Evolutionary conservation across 148 eudicot species (phyloP).

Genomic region (Diospyros kaki): DNA sequence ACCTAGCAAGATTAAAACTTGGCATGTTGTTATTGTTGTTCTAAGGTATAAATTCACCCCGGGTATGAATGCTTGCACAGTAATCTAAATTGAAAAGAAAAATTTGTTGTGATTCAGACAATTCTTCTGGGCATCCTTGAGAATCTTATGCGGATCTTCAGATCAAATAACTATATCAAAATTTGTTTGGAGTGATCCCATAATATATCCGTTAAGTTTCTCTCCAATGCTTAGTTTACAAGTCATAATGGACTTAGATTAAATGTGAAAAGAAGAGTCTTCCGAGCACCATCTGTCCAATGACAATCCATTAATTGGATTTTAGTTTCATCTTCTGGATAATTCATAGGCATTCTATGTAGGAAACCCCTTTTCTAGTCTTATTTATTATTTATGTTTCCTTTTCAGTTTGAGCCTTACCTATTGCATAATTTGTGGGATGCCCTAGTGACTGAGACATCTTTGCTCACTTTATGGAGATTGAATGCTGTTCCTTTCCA

Average conservation of each 20-base stretch:
- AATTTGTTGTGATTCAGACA: not conserved
- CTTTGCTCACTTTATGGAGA: too few relatives aligned
- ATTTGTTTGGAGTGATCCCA: not conserved
- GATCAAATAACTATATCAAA: too few relatives aligned
- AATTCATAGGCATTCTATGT: too few relatives aligned
- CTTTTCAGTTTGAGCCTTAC: too few relatives aligned
- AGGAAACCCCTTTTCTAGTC: too few relatives aligned
- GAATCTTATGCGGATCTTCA: too few relatives aligned
- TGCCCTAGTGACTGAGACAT: too few relatives aligned
- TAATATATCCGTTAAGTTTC: not conserved
- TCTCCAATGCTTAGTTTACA: not conserved
- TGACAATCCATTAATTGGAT: not conserved
- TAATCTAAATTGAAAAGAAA: not conserved
- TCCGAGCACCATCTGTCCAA: not conserved
- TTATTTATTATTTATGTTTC: too few relatives aligned
- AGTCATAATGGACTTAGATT: not conserved
- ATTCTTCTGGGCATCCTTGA: not conserved
- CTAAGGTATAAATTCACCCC: not conserved
- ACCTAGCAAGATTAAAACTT: too few relatives aligned
- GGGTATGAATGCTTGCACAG: not conserved
- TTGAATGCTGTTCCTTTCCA: too few relatives aligned
- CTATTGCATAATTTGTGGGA: too few relatives aligned
- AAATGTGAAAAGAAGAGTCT: constrained; percentile 6
- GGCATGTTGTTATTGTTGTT: too few relatives aligned
- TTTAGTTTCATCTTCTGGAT: not conserved